Evolutionary conservation across 2,329 filamentous ascomycete species (phyloP), one percentile per base, ranked within the genome.

Genomic region (Penicillium polonicum): DNA sequence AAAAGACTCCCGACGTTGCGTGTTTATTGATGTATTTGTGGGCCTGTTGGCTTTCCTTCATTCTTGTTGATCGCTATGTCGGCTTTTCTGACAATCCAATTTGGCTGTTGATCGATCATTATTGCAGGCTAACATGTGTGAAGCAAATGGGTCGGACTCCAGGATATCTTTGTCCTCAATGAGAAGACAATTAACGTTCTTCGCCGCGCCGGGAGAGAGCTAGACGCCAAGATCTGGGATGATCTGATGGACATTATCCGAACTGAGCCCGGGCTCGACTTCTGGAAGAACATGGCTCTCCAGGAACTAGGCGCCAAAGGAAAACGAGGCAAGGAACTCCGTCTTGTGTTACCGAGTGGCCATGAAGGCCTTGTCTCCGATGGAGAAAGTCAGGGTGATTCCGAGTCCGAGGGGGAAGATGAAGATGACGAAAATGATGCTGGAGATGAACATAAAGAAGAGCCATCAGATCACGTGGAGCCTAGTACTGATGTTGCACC

Each of bases 281-380:
- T 62, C 39, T 62, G 61, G 61, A 33, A 59, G 36, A n/a, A 53
- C 2, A 64, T 64, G 61, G 12, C 55, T 6, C 35, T 59, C 2
- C 44, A 55, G 15, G 58, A 62, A 39, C 23, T 23, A 5, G 42
- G 44, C 0, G 10, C 41, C 3, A 64, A 64, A 13, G 61, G 61
- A 1, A 62, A 59, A 19, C 49, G 55, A 10, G 50, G 52, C 12
- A 50, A 54, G 15, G 36, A 48, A 2, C 17, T 58, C 13, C 39
- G 43, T 2, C 17, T 62, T 10, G 17, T 58, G 2, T 13, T 62
- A 13, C 60, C 58, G 2, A 45, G 49, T 35, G 55, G 50, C 10
- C 45, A 45, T 5, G 50, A 57, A 4, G 25, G 25, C 29, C 29
- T 48, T 9, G 7, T 57, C 4, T 25, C 38, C 7, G n/a, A 39